Evolutionary conservation across 305 asterid species (phyloP), one percentile per base, ranked within the genome.

Genomic region (Solanum chacoense): DNA sequence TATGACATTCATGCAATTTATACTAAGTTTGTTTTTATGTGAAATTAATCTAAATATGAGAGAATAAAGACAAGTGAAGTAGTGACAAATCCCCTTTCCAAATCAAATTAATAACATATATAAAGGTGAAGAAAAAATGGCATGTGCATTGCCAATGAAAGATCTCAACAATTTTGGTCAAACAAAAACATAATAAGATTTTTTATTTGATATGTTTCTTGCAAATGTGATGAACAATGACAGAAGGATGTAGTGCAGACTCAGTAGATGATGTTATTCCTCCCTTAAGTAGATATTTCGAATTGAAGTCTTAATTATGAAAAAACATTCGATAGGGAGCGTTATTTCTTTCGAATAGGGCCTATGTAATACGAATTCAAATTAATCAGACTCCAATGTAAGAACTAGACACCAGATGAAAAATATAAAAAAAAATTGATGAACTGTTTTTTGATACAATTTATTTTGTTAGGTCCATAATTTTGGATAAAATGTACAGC

Each of bases 281-380:
- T 22, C 0, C 0, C 5, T 22, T 9, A n/a, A 65, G 2, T 0
- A 65, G 6, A n/a, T 0, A 0, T 65, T 9, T 65, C 0, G 7
- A 10, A n/a, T 4, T 9, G 3, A 24, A 65, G 14, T 9, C 6
- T 63, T 55, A 7, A 3, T 55, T 16, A 18, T 55, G 24, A 55
- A 16, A 50, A 55, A 55, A 55, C 0, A 55, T 0, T 18, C 0
- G 2, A 7, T 55, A 55, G 2, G 1, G 4, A 55, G n/a, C 0
- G 5, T 55, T 18, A 55, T 2, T 63, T 22, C 13, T 63, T 26
- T 63, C 7, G 1, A 65, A n/a, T 55, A 18, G 5, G 0, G 4
- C 4, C 0, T 18, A 18, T 55, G n/a, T 0, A 7, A 18, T 8
- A 55, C 10, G 0, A 55, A 55, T 18, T 0, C 4, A 55, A 4